These are phyloP conservation scores for Perkinsus marinus DNA, from an alignment of 169 alveolate species.

Conservation along the genomic window DNA sequence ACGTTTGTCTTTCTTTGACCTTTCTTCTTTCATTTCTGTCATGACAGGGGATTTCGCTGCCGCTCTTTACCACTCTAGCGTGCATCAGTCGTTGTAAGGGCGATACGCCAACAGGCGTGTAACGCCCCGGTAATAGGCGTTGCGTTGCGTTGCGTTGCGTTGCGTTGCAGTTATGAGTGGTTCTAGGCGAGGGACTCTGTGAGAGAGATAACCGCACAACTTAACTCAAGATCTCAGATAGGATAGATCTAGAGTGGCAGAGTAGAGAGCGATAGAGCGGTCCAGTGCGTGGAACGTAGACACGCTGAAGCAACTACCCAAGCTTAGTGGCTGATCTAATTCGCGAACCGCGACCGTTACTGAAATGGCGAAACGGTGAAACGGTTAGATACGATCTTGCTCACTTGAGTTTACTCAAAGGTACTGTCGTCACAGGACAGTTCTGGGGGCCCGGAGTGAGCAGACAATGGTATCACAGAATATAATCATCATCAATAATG, in stretches of 20 bases:
- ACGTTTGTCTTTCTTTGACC: too few species aligned
- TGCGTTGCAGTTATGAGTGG: too few species aligned
- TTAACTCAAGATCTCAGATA: not conserved
- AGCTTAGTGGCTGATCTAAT: not conserved
- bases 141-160: too few species aligned
- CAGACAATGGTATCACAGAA: not conserved
- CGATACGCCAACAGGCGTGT: too few species aligned
- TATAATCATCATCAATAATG: not conserved
- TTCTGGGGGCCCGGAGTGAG: not conserved
- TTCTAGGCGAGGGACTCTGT: not conserved
- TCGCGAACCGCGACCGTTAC: not conserved
- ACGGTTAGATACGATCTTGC: not conserved
- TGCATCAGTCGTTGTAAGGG: too few species aligned
- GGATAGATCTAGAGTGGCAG: not conserved
- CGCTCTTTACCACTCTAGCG: too few species aligned
- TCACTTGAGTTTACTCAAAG: not conserved
- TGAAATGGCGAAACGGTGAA: too few species aligned
- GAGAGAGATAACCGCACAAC: not conserved
- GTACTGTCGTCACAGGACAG: not conserved
- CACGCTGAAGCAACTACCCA: not conserved
- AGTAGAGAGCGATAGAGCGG: not conserved
- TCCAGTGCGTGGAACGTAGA: not conserved
- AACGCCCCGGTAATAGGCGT: too few species aligned
- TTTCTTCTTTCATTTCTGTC: too few species aligned
- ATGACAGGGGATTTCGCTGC: too few species aligned